Evolutionary conservation across 257 asterid genomes (phyloP), one percentile per base, ranked within the genome.

Genomic region (Ajuga chamaepitys): DNA sequence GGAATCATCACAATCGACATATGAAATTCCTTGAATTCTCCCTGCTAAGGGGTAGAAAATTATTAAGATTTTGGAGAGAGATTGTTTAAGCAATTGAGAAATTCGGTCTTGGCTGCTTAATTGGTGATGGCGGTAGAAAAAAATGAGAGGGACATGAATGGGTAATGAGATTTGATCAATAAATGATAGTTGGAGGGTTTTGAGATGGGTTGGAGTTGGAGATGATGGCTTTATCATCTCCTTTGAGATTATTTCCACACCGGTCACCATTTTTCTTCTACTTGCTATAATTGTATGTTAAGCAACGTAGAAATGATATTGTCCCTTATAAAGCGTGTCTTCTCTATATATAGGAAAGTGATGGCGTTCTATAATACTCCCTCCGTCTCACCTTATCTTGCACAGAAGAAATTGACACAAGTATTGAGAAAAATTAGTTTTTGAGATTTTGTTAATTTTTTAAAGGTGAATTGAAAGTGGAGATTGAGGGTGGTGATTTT

Each of bases 161-260:
- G 70, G 70, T 13, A 52, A 40, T 8, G 70, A 7, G 10, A 65
- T 25, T 51, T 65, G 70, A 51, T 65, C 70, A 4, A 65, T 22
- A 16, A 65, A 14, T 51, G 70, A 65, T 12, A 65, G 14, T 21
- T 65, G 21, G 62, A 65, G 63, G 55, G 18, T 66, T 66, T 47
- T 66, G 28, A 67, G 64, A 25, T 67, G 72, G 57, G 1, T 17
- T 41, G 72, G 72, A 55, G 64, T 67, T 53, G 70, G 52, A 51
- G 70, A 51, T 53, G 72, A 67, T 53, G 64, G 64, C 64, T 67
- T 67, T 4, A 67, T 67, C 37, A 67, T 67, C 17, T 67, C 72
- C 9, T 10, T 26, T 54, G 72, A 67, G 46, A 67, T 67, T 16
- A 67, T 67, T 55, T 67, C 56, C 56, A 67, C 52, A 6, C 17